A percentile compares a stretch with the other conserved stretches of the same genome.
These are phyloP conservation scores for Inga leiocalycina DNA, from an alignment of 306 rosid genomes.

Conservation along the genomic window DNA sequence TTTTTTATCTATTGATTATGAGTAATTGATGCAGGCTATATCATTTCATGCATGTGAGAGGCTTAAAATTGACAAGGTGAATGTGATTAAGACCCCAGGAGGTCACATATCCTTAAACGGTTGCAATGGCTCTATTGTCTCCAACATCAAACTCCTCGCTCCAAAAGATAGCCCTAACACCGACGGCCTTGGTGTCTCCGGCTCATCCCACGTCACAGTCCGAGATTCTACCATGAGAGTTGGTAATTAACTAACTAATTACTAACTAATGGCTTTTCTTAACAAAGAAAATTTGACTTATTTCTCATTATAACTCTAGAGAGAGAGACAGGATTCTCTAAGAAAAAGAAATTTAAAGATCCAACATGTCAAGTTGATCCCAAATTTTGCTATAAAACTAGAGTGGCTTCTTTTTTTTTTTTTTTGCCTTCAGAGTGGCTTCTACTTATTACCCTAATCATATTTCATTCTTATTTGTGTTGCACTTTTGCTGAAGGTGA, in stretches of 20 bases:
- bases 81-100: conserved; percentile 35
- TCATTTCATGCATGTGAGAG: conserved; percentile 6
- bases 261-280: neutral
- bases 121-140: conserved; percentile 13
- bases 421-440: no score
- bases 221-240: conserved; percentile 31
- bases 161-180: conserved; percentile 62
- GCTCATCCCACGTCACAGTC: conserved; percentile 29
- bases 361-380: neutral
- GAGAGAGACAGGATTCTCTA: neutral
- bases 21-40: conserved; percentile 35
- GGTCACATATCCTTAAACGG: conserved; percentile 39
- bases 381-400: no score
- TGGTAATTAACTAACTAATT: conserved; percentile 32
- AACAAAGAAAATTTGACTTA: neutral
- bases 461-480: neutral
- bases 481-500: conserved; percentile 41
- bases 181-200: conserved; percentile 50
- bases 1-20: neutral
- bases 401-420: no score
- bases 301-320: neutral
- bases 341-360: neutral
- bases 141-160: conserved; percentile 36
- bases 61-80: conserved; percentile 28
- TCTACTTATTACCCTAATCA: neutral